Evolutionary conservation across 306 rosid genomes (phyloP).

Genomic region (Castanea crenata): DNA sequence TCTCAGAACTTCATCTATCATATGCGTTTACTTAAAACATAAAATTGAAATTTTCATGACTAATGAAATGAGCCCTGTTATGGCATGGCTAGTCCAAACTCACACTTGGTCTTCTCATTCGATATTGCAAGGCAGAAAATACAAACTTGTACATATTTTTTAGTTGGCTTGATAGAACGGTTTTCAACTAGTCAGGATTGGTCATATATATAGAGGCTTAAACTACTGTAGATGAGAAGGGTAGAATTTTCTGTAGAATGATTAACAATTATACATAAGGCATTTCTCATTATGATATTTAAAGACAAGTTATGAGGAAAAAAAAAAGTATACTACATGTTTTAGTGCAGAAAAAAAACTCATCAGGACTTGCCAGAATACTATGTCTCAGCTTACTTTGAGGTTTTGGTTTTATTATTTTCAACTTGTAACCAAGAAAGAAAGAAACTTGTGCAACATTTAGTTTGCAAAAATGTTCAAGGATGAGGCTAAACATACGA

Average conservation of each 20-base stretch:
- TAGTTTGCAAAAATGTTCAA: not conserved
- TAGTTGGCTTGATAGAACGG: not conserved
- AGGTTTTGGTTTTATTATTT: not conserved
- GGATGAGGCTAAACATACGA: not conserved
- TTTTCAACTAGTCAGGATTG: not conserved
- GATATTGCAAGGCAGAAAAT: not conserved
- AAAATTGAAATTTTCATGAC: not conserved
- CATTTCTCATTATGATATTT: not conserved
- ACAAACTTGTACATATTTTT: not conserved
- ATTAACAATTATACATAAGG: no score
- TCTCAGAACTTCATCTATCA: not conserved
- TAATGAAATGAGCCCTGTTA: not conserved
- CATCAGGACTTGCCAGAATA: not conserved
- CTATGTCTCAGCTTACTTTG: not conserved
- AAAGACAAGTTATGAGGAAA: no score
- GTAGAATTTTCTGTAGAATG: not conserved
- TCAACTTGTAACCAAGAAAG: not conserved
- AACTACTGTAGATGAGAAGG: not conserved
- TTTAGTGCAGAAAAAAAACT: no score
- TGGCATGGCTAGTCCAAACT: not conserved
- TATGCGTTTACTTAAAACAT: not conserved
- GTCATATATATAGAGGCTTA: not conserved
- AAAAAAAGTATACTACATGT: no score
- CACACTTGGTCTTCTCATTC: not conserved
- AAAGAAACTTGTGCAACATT: not conserved